These are phyloP conservation scores for Plicaturopsis crispa DNA, from an alignment of 768 basidiomycete genomes.

Conservation along the genomic window DNA sequence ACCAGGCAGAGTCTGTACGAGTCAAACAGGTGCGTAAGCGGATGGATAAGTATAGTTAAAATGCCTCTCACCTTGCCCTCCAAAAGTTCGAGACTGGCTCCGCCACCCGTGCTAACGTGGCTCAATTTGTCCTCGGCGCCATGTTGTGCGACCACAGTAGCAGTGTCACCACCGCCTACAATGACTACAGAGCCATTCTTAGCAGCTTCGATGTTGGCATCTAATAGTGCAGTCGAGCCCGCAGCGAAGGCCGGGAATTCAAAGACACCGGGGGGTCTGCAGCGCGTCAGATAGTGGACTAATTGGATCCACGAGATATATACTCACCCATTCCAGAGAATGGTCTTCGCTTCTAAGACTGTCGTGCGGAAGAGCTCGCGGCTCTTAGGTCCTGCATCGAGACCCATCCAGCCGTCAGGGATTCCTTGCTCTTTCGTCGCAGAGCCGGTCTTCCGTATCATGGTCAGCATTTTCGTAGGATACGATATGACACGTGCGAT, in stretches of 20 bases:
- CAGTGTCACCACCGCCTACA: slow-evolving; percentile 93
- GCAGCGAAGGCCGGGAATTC: slow-evolving; percentile 89
- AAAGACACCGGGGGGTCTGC: slow-evolving; percentile 94
- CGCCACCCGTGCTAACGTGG: slow-evolving; percentile 95
- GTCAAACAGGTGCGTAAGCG: slow-evolving; percentile 10
- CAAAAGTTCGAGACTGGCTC: slow-evolving; percentile 88
- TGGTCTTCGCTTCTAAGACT: slow-evolving; percentile 86
- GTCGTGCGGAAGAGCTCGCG: slow-evolving; percentile 71
- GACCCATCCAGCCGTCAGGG: slow-evolving; percentile 90
- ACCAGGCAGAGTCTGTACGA: slow-evolving; percentile 69
- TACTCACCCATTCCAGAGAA: slow-evolving; percentile 90
- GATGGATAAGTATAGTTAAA: background rate
- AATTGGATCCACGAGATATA: background rate
- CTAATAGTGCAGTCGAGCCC: slow-evolving; percentile 79
- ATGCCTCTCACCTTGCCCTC: slow-evolving; percentile 81
- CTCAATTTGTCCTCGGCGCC: slow-evolving; percentile 81
- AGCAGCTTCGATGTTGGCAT: slow-evolving; percentile 83
- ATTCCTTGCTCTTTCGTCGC: slow-evolving; percentile 86
- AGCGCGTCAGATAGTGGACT: slow-evolving; percentile 3
- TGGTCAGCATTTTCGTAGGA: background rate
- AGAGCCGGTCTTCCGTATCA: slow-evolving; percentile 35
- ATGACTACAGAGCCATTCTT: slow-evolving; percentile 85
- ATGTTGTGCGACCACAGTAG: slow-evolving; percentile 90
- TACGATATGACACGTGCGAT: background rate
- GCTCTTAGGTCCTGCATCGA: slow-evolving; percentile 86